These are phyloP conservation scores for Geotrichum klebahnii DNA, from an alignment of 1,139 yeast species.

Conservation along the genomic window DNA sequence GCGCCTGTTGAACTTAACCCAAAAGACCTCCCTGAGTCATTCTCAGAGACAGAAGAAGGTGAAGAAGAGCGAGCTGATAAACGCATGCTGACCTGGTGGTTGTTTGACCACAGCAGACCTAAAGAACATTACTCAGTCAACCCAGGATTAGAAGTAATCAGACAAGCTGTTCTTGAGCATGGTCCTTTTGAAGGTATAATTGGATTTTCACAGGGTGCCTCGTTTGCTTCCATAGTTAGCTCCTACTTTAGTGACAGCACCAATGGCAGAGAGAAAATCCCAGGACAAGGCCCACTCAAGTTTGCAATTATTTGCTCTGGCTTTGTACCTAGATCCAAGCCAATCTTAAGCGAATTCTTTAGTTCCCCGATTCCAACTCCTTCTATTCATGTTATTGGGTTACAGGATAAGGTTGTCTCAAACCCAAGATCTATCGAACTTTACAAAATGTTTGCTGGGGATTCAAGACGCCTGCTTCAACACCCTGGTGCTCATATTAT, in stretches of 20 bases:
- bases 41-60: constrained; percentile 27
- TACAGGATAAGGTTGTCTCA: constrained; percentile 83
- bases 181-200: constrained; percentile 89
- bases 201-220: constrained; percentile 95
- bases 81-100: constrained; percentile 52
- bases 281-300: constrained; percentile 53
- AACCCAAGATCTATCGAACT: constrained; percentile 61
- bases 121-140: constrained; percentile 42
- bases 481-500: constrained; percentile 90
- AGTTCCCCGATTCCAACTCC: constrained; percentile 49
- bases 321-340: constrained; percentile 58
- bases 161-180: constrained; percentile 52
- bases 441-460: constrained; percentile 50
- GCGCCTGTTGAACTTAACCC: constrained; percentile 71
- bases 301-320: constrained; percentile 78
- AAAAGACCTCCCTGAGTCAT: constrained; percentile 63
- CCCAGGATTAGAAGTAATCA: constrained; percentile 51
- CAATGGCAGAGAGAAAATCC: too few species aligned
- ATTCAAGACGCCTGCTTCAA: constrained; percentile 48
- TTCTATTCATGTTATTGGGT: constrained; percentile 75
- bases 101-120: constrained; percentile 42
- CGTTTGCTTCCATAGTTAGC: constrained; percentile 52
- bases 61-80: constrained; percentile 45
- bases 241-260: constrained; percentile 22
- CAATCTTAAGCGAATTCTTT: constrained; percentile 49